Conservation (phyloP, 106 monocot species). For the Acorus gramineus region DNA sequence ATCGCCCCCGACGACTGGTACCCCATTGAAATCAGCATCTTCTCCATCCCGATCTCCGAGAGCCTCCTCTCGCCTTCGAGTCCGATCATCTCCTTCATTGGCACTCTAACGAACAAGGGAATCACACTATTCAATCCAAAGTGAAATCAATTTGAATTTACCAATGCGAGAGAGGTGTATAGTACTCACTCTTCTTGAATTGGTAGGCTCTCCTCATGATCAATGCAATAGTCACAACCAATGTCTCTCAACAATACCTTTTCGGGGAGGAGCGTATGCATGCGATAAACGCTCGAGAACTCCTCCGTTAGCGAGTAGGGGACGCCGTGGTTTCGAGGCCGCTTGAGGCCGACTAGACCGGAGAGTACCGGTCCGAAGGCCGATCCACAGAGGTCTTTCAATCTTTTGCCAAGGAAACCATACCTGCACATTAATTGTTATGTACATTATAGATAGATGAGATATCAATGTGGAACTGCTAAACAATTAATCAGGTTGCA, state of each 20-base stretch:
- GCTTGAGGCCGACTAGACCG: constrained; percentile 49
- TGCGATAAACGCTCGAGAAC: constrained; percentile 39
- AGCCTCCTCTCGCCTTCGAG: constrained; percentile 26
- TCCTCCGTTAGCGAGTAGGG: constrained; percentile 60
- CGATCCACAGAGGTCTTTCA: constrained; percentile 45
- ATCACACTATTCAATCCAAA: constrained; percentile 11
- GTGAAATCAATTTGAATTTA: background rate
- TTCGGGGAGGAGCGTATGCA: constrained; percentile 45
- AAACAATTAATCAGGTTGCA: too few species aligned
- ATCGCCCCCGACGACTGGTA: constrained; percentile 60
- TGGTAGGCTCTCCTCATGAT: constrained; percentile 30
- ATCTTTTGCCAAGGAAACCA: constrained; percentile 44
- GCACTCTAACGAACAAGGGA: background rate
- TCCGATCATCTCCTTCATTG: constrained; percentile 35
- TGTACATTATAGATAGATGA: background rate
- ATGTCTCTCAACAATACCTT: constrained; percentile 32
- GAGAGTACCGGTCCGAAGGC: constrained; percentile 35
- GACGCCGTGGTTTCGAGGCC: constrained; percentile 42
- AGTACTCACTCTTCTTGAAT: constrained; percentile 31
- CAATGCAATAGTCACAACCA: constrained; percentile 13
- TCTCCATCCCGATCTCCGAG: constrained; percentile 44
- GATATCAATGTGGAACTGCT: too few species aligned
- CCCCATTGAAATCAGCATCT: constrained; percentile 54
- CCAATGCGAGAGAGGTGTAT: background rate
- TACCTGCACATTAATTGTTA: constrained; percentile 22